Conservation (phyloP, 148 eudicot genomes). For the Chenopodium album region DNA sequence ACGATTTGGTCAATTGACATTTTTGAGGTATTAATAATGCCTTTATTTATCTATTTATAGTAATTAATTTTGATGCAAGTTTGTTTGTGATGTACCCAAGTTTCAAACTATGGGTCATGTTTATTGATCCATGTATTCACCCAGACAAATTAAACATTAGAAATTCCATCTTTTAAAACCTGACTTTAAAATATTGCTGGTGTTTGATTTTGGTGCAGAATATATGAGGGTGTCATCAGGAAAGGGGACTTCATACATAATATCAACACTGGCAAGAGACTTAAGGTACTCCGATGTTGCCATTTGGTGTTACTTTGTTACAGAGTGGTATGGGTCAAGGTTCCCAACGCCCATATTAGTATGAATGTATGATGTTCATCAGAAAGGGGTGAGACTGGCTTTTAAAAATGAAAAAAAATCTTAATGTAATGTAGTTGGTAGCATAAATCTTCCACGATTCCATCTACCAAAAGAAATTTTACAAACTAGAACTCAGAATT, state of each 20-base stretch:
- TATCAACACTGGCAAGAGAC: conserved; percentile 85
- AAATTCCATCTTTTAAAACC: not conserved
- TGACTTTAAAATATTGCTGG: not conserved
- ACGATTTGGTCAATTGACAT: conserved; percentile 88
- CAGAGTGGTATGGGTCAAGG: not conserved
- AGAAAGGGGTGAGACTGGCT: too few relatives aligned
- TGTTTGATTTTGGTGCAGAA: conserved; percentile 49
- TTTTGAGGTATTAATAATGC: conserved; percentile 55
- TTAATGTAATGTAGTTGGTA: not conserved
- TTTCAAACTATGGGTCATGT: not conserved
- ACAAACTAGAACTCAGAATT: not conserved
- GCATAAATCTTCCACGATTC: not conserved
- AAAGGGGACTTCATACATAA: conserved; percentile 93
- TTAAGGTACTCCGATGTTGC: conserved; percentile 55
- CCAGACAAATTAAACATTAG: not conserved
- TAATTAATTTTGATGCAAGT: not conserved
- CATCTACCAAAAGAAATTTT: not conserved
- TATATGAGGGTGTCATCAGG: conserved; percentile 84
- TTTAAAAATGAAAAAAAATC: not conserved
- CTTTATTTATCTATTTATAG: not conserved
- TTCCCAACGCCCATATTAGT: not conserved
- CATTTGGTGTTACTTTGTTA: not conserved
- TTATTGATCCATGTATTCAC: not conserved
- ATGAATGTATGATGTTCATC: not conserved
- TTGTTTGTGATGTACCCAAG: not conserved